Base-by-base conservation (phyloP, 139 green algal species). In the Auxenochlorella protothecoides region DNA sequence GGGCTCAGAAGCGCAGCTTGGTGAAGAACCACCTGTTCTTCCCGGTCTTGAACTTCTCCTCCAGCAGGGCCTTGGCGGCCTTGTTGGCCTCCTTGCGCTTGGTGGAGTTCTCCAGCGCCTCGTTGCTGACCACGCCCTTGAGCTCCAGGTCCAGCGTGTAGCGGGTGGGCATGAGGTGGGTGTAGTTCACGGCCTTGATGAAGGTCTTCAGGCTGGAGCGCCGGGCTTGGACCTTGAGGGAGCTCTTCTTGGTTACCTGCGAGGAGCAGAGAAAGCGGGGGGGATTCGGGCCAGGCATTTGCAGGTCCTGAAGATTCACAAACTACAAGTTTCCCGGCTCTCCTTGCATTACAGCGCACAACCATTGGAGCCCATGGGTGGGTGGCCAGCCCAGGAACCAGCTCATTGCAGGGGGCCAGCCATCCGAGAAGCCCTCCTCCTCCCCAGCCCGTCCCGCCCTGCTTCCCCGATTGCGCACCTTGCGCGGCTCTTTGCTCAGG, bases 11-110 rank as follows among this genome's bases (percentile, higher is more conserved):
- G 3, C 88, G 80, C 27, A 99, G 87, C 90, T 98, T 98, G 74
- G 84, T 88, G 87, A 99, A 99, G 89, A 99, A 99, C 95, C 94
- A 99, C 71, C 92, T 85, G 87, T 96, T 97, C 89, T 97, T 98
- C 71, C 95, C 95, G 66, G 85, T 97, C 92, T 97, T 97, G 88
- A 99, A 99, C 85, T 96, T 94, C 80, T 98, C 95, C 87, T 98
- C 89, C 53, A 99, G 76, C 63, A 97, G 69, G 80, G 89, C 89
- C 85, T 98, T 98, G 55, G 87, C 85, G 75, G 93, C 90, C 92
- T 96, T 95, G 71, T 87, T 80, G 15, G 91, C 88, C 70, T 95
- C 90, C 44, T 82, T 81, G 79, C 89, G 91, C 87, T 97, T 97
- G 72, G 84, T 90, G 73, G 74, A 78, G 83, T 92, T 95, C 51